Percentiles rank a stretch among this genome's conserved stretches.
Evolutionary conservation across 202 grass and related monocot genomes (phyloP).

Genomic region (Elaeis oleifera): DNA sequence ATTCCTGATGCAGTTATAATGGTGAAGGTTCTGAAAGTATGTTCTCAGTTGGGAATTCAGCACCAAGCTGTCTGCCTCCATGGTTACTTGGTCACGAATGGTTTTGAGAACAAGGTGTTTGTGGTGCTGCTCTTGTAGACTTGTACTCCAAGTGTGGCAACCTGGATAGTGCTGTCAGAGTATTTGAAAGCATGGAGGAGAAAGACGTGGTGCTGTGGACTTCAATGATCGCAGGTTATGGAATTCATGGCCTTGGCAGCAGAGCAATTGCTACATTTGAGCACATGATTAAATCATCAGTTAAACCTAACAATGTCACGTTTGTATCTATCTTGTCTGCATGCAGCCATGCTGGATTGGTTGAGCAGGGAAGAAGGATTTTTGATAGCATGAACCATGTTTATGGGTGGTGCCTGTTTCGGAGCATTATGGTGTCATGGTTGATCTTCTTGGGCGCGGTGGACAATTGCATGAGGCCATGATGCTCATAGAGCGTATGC

Average conservation of each 20-base stretch:
- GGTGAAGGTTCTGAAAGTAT: slow-evolving; percentile 49
- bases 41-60: slow-evolving; percentile 31
- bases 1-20: slow-evolving; percentile 48
- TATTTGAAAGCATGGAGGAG: slow-evolving; percentile 34
- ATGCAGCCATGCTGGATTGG: slow-evolving; percentile 57
- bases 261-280: slow-evolving; percentile 40
- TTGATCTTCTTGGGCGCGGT: slow-evolving; percentile 55
- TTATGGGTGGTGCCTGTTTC: slow-evolving; percentile 33
- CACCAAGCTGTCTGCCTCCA: slow-evolving; percentile 43
- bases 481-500: slow-evolving; percentile 25
- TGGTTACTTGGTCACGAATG: slow-evolving; percentile 43
- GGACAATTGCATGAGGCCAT: slow-evolving; percentile 48
- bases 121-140: slow-evolving; percentile 47
- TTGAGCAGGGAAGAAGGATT: slow-evolving; percentile 42
- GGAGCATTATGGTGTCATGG: slow-evolving; percentile 42
- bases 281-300: slow-evolving; percentile 39
- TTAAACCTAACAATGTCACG: slow-evolving; percentile 39
- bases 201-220: slow-evolving; percentile 62
- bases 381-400: slow-evolving; percentile 47
- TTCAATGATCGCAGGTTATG: slow-evolving; percentile 68
- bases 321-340: slow-evolving; percentile 53
- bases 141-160: slow-evolving; percentile 58
- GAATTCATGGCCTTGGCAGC: slow-evolving; percentile 53
- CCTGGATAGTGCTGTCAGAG: slow-evolving; percentile 29
- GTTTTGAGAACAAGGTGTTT: slow-evolving; percentile 41